Evolutionary conservation across 2,329 filamentous ascomycete species (phyloP).

Genomic region (Clarireedia hainanense): DNA sequence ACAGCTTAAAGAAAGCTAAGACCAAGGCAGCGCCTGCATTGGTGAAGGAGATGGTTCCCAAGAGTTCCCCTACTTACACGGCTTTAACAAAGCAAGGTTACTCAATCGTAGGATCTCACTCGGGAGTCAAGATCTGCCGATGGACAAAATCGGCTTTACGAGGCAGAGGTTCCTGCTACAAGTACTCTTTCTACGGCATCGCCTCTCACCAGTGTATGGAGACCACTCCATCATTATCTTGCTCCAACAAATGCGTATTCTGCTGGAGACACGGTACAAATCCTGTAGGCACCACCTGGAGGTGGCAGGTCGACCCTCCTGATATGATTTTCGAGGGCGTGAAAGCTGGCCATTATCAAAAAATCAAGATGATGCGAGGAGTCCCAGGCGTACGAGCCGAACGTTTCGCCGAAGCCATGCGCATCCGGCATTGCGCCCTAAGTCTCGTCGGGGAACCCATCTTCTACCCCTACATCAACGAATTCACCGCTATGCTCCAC

Average conservation of each 20-base stretch:
- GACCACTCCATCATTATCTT: slow-evolving; percentile 88
- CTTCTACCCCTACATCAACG: slow-evolving; percentile 96
- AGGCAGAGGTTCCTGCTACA: slow-evolving; percentile 92
- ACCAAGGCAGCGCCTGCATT: slow-evolving; percentile 35
- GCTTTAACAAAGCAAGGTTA: slow-evolving; percentile 95
- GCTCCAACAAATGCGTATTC: slow-evolving; percentile 97
- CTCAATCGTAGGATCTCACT: slow-evolving; percentile 89
- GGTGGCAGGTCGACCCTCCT: slow-evolving; percentile 89
- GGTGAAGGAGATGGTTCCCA: slow-evolving; percentile 90
- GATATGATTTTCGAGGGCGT: slow-evolving; percentile 86
- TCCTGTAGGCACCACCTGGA: slow-evolving; percentile 92
- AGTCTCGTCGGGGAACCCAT: slow-evolving; percentile 95
- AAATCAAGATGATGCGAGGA: slow-evolving; percentile 94
- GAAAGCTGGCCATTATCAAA: slow-evolving; percentile 87
- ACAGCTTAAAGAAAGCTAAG: slow-evolving; percentile 41
- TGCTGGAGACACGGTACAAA: slow-evolving; percentile 99
- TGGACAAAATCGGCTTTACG: slow-evolving; percentile 97
- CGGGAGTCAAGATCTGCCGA: slow-evolving; percentile 93
- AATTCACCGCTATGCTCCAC: slow-evolving; percentile 79
- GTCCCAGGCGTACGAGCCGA: slow-evolving; percentile 89
- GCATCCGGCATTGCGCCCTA: slow-evolving; percentile 86
- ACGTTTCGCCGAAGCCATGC: slow-evolving; percentile 85
- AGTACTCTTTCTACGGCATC: slow-evolving; percentile 96
- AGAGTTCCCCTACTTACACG: slow-evolving; percentile 77
- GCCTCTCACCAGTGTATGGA: slow-evolving; percentile 97